Evolutionary conservation across 176 grass and related monocot genomes (phyloP), one percentile per base, ranked within the genome.

Genomic region (Triticum turgidum): DNA sequence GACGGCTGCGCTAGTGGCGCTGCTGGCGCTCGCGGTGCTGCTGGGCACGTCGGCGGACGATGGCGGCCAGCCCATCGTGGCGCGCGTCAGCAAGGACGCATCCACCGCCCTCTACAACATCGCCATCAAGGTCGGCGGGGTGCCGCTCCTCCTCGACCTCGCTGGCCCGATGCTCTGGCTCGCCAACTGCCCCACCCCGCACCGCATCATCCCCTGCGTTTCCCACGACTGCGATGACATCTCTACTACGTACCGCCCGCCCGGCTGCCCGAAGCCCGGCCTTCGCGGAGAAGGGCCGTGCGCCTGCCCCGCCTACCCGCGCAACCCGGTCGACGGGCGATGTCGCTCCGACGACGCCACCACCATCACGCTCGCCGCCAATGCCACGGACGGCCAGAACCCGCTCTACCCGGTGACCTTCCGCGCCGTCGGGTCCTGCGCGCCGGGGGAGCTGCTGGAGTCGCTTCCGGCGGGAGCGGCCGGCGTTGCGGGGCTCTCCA

Each of bases 371-470:
- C 82, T 92, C 71, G 41, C 81, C 13, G 68, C 84, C 15, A 72
- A 80, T 51, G 33, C 65, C 82, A 92, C 90, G 12, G 66, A 94
- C 39, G 90, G 90, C n/a, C 39, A 70, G 34, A 89, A 89, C 84
- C 92, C 92, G n/a, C 76, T 90, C 4, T 64, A 9, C 80, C 24
- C 62, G 3, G 61, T 87, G 10, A 33, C 74, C 7, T 80, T 87
- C 49, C 72, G 72, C 20, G n/a, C 39, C 15, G 13, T 62, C 29
- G 87, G 64, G 0, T 61, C 82, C 0, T 92, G 90, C 52, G 61
- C 88, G 59, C 79, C 42, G 5, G 52, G n/a, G 5, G 74, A 62
- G 12, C 73, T 86, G 1, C 82, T 92, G 7, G n/a, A 8, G 6
- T 39, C 33, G 54, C 85, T 95, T 8, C 88, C 85, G 0, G 7